These are phyloP conservation scores for Madurella mycetomatis DNA, from an alignment of 2,329 filamentous ascomycete species.

Conservation along the genomic window DNA sequence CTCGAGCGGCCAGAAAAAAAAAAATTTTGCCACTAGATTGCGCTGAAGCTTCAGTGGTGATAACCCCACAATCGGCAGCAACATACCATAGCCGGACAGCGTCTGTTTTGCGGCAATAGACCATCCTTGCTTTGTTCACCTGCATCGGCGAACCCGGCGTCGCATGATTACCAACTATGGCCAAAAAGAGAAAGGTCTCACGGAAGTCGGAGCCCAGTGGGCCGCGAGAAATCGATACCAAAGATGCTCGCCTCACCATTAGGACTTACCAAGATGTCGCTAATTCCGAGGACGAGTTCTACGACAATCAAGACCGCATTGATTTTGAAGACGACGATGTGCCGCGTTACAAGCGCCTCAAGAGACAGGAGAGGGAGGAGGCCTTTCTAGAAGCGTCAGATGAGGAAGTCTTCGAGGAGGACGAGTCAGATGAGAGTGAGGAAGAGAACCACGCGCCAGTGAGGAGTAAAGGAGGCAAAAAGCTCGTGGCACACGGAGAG, in stretches of 20 bases:
- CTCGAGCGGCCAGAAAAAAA: slow-evolving; percentile 9
- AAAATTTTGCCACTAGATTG: slow-evolving; percentile 19
- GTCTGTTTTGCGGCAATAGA: not conserved
- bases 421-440: slow-evolving; percentile 25
- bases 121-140: not conserved
- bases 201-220: slow-evolving; percentile 45
- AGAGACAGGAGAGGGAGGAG: slow-evolving; percentile 65
- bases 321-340: slow-evolving; percentile 70
- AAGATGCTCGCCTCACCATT: slow-evolving; percentile 59
- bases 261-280: slow-evolving; percentile 77
- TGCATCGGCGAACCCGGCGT: not conserved
- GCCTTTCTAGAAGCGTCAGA: slow-evolving; percentile 56
- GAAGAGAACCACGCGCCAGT: slow-evolving; percentile 31
- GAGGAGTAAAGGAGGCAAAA: slow-evolving; percentile 26
- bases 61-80: slow-evolving; percentile 2
- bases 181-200: slow-evolving; percentile 67
- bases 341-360: slow-evolving; percentile 71
- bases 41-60: slow-evolving; percentile 1
- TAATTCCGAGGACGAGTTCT: slow-evolving; percentile 92
- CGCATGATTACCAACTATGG: slow-evolving; percentile 41
- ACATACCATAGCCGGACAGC: not conserved
- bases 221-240: slow-evolving; percentile 51
- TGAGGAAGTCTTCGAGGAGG: slow-evolving; percentile 47
- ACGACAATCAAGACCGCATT: slow-evolving; percentile 79
- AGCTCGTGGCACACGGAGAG: slow-evolving; percentile 25